Percentiles rank a stretch among this genome's conserved stretches.
These are phyloP conservation scores for Grosmannia clavigera DNA, from an alignment of 2,329 filamentous ascomycete species.

Conservation along the genomic window DNA sequence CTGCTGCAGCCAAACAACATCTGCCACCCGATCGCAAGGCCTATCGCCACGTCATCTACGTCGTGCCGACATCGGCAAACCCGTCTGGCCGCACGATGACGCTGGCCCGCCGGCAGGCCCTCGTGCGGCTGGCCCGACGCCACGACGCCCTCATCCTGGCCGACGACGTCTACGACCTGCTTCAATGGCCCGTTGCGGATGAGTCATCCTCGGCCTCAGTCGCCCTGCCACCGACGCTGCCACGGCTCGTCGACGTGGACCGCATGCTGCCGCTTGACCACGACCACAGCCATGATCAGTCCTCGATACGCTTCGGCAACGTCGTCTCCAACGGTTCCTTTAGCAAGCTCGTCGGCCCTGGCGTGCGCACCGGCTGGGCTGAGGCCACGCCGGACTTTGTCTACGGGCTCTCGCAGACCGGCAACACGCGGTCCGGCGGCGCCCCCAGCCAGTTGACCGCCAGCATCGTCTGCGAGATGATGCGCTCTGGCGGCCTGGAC, in stretches of 20 bases:
- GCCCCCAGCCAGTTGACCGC: slow-evolving; percentile 38
- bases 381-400: slow-evolving; percentile 52
- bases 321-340: slow-evolving; percentile 80
- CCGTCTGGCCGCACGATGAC: slow-evolving; percentile 78
- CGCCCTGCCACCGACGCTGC: slow-evolving; percentile 34
- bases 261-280: slow-evolving; percentile 38
- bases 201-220: slow-evolving; percentile 9
- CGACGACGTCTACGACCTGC: slow-evolving; percentile 90
- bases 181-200: slow-evolving; percentile 55
- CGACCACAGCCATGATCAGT: slow-evolving; percentile 17
- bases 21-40: slow-evolving; percentile 51
- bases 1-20: slow-evolving; percentile 4
- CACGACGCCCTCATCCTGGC: slow-evolving; percentile 72
- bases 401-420: slow-evolving; percentile 38
- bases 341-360: slow-evolving; percentile 75
- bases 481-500: slow-evolving; percentile 32
- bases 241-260: slow-evolving; percentile 71
- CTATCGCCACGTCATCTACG: slow-evolving; percentile 81
- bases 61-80: slow-evolving; percentile 80
- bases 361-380: slow-evolving; percentile 76
- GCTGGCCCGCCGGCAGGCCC: slow-evolving; percentile 47
- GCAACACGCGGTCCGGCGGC: slow-evolving; percentile 43
- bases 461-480: slow-evolving; percentile 35
- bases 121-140: slow-evolving; percentile 66
- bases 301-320: slow-evolving; percentile 58